A percentile compares a stretch with the other conserved stretches of the same genome.
phyloP scores from a whole-genome alignment of 2,329 filamentous ascomycete species.

The Penicillium corylophilum region DNA sequence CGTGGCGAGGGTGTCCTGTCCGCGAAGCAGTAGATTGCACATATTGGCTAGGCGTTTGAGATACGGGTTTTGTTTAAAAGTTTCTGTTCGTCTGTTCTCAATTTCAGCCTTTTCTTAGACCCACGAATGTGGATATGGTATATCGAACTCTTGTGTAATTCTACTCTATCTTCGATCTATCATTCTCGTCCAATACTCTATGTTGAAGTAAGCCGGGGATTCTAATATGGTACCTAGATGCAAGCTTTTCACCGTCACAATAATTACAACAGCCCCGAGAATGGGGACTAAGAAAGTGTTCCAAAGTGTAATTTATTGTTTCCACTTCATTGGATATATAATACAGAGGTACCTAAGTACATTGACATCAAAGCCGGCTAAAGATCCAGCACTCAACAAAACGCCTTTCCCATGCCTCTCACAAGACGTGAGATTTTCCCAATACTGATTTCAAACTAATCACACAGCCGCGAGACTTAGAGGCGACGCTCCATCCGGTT shows the following conservation, averaged over 20 bases:
- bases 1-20: slow-evolving; percentile 55
- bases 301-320: neutral
- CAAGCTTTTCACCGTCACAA: no score
- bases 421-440: slow-evolving; percentile 21
- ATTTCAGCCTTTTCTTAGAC: slow-evolving; percentile 1
- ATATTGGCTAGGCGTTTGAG: slow-evolving; percentile 32
- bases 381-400: slow-evolving; percentile 22
- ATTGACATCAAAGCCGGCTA: slow-evolving; percentile 20
- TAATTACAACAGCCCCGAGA: no score
- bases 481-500: slow-evolving; percentile 59
- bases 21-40: slow-evolving; percentile 30
- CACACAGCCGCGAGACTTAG: slow-evolving; percentile 16
- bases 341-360: slow-evolving; percentile 19
- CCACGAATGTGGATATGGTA: slow-evolving; percentile 3
- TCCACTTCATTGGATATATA: slow-evolving; percentile 18
- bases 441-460: slow-evolving; percentile 17
- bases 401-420: slow-evolving; percentile 29
- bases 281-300: neutral
- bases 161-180: neutral
- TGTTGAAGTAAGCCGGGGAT: no score
- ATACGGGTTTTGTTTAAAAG: slow-evolving; percentile 33
- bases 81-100: slow-evolving; percentile 16
- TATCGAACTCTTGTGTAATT: neutral
- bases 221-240: no score
- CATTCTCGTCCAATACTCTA: neutral